Conservation (phyloP, 1,139 yeast genomes). For the Wickerhamomyces sp. region DNA sequence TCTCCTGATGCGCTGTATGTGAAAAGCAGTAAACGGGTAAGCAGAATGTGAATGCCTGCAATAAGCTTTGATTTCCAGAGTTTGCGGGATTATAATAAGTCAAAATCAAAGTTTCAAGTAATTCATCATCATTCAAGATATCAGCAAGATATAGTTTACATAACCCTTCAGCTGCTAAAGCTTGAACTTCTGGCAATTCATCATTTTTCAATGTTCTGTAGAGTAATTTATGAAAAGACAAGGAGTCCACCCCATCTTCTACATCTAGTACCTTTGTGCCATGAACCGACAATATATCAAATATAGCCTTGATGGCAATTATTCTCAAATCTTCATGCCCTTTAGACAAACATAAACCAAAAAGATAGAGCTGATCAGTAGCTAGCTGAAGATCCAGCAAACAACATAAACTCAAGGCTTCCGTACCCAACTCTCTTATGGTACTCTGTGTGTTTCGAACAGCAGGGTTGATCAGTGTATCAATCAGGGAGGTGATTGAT, state of each 20-base stretch:
- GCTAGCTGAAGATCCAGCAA: constrained; percentile 66
- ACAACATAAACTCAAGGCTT: constrained; percentile 77
- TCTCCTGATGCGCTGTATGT: constrained; percentile 66
- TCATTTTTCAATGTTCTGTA: constrained; percentile 58
- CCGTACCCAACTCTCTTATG: constrained; percentile 64
- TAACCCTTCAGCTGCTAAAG: constrained; percentile 81
- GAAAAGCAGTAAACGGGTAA: constrained; percentile 88
- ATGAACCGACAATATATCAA: constrained; percentile 75
- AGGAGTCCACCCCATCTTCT: constrained; percentile 60
- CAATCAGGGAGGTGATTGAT: constrained; percentile 67
- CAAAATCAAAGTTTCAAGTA: constrained; percentile 67
- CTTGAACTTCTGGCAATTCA: constrained; percentile 64
- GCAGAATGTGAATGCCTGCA: constrained; percentile 83
- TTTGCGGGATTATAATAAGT: constrained; percentile 73
- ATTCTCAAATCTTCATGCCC: constrained; percentile 59
- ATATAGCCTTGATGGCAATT: constrained; percentile 62
- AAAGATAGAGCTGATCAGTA: constrained; percentile 50
- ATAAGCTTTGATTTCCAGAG: constrained; percentile 57
- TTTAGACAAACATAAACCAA: constrained; percentile 61
- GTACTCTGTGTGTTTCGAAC: constrained; percentile 57
- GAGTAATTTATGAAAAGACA: constrained; percentile 59
- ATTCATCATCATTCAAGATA: constrained; percentile 61
- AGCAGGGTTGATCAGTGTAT: constrained; percentile 81
- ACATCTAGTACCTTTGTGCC: constrained; percentile 66
- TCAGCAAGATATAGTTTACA: constrained; percentile 82